Base-by-base conservation (phyloP, 2,329 filamentous ascomycete genomes). In the Neonectria coccinea region DNA sequence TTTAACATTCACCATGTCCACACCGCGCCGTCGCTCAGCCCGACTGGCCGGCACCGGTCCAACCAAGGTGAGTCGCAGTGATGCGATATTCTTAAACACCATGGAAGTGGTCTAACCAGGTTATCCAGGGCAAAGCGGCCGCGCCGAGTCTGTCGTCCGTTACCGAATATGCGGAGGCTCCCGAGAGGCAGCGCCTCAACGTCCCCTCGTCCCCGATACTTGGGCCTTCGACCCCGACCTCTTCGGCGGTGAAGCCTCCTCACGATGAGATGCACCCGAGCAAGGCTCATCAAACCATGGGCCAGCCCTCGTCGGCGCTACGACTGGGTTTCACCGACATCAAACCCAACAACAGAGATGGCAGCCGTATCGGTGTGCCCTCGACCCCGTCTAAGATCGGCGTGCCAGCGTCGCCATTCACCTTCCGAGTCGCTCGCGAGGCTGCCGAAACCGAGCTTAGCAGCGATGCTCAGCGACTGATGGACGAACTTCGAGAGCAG, bases 221-320 rank as follows among this genome's bases (percentile, higher is more conserved):
- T 41, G 71, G 72, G 53, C 80, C 81, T 4, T 75, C 74, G 29
- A 91, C 92, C 1, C 93, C 93, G 5, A 87, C 88, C 42, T 86
- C 85, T 14, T 88, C 89, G 4, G 85, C 89, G 6, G 82, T 91
- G 70, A 91, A 92, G 80, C 92, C 93, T 25, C 83, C 91, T 52
- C 85, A 86, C 68, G 88, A 90, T 64, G 94, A 97, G 77, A 97
- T 97, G 94, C 94, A 97, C 76, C 95, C 95, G 9, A 92, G 92
- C 81, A 92, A 92, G 76, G 88, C 89, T 61, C 93, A 96, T 62
- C 85, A 88, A 68, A 94, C 92, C 22, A 91, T 89, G 66, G 92
- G 91, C 58, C 84, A 92, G 48, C 88, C 91, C 2, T 94, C 96
- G 27, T 93, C 94, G 11, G 93, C 91, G 6, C 84, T 96, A 47